Evolutionary conservation across 2,329 filamentous ascomycete genomes (phyloP).

Genomic region (Parastagonospora avenae): DNA sequence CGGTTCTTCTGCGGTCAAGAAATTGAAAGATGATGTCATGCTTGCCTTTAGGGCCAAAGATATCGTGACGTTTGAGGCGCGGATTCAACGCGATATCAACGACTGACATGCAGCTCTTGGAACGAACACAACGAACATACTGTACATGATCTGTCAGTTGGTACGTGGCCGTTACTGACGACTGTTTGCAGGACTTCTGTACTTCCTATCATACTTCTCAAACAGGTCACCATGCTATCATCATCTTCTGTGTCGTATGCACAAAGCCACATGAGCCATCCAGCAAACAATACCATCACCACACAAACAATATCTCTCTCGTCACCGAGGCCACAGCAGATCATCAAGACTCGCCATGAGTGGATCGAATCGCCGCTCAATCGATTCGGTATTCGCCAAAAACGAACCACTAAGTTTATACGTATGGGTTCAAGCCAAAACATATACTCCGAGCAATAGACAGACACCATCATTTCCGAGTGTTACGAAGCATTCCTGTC

Average conservation of each 20-base stretch:
- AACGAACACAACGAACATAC: conserved; percentile 7
- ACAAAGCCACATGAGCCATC: no score
- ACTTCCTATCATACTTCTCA: neutral
- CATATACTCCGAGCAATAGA: neutral
- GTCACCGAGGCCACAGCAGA: neutral
- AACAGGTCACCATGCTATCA: neutral
- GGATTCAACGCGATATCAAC: conserved; percentile 11
- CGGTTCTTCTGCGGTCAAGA: neutral
- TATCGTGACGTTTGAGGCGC: conserved; percentile 8
- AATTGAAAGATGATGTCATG: conserved; percentile 7
- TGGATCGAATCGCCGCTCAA: neutral
- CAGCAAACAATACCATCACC: no score
- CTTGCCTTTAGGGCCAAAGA: conserved; percentile 14
- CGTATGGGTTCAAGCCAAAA: neutral
- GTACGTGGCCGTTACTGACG: neutral
- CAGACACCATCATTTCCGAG: neutral
- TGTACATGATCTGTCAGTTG: conserved; percentile 3
- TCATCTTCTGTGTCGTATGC: neutral
- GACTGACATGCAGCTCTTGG: conserved; percentile 5
- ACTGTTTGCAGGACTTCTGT: neutral
- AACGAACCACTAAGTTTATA: neutral
- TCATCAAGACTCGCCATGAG: neutral
- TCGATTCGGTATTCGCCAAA: neutral
- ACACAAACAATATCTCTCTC: neutral
- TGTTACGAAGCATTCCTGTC: neutral